Conservation (phyloP, 768 basidiomycete genomes). For the Leccinum ochraceum region DNA sequence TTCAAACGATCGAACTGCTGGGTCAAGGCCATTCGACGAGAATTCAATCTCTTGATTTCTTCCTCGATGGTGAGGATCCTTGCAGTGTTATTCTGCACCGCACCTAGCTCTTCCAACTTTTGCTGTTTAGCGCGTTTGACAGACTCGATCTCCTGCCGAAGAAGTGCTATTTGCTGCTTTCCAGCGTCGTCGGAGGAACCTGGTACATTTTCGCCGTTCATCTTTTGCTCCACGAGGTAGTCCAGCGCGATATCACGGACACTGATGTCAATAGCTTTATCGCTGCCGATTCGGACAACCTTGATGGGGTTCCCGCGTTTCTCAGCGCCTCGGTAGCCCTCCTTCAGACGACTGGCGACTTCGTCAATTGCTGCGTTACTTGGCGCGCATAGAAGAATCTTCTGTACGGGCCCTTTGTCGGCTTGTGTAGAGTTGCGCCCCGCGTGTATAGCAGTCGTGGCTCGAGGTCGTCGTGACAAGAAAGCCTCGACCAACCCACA, state of each 20-base stretch:
- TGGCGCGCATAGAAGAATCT: slow-evolving; percentile 91
- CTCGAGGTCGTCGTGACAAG: slow-evolving; percentile 56
- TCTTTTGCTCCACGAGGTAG: slow-evolving; percentile 76
- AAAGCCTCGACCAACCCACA: slow-evolving; percentile 90
- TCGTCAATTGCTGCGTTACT: slow-evolving; percentile 99
- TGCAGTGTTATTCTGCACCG: slow-evolving; percentile 56
- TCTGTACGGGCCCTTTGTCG: slow-evolving; percentile 54
- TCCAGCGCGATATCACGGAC: slow-evolving; percentile 89
- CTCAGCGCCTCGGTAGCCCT: slow-evolving; percentile 62
- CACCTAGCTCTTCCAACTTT: slow-evolving; percentile 62
- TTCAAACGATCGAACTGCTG: slow-evolving; percentile 73
- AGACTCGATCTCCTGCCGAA: slow-evolving; percentile 69
- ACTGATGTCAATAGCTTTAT: slow-evolving; percentile 69
- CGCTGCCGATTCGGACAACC: slow-evolving; percentile 88
- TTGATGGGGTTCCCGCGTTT: slow-evolving; percentile 61
- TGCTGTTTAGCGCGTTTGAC: slow-evolving; percentile 59
- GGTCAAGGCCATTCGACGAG: slow-evolving; percentile 61
- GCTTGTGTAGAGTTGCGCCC: slow-evolving; percentile 42
- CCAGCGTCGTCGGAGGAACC: slow-evolving; percentile 51
- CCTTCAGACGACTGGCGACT: slow-evolving; percentile 83
- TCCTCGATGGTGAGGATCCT: slow-evolving; percentile 59
- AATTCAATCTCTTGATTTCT: slow-evolving; percentile 67
- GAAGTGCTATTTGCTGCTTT: slow-evolving; percentile 53
- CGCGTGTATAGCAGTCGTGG: slow-evolving; percentile 50
- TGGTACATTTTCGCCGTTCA: slow-evolving; percentile 45